phyloP scores from a whole-genome alignment of 106 monocot species.

The Dioscorea zingiberensis region DNA sequence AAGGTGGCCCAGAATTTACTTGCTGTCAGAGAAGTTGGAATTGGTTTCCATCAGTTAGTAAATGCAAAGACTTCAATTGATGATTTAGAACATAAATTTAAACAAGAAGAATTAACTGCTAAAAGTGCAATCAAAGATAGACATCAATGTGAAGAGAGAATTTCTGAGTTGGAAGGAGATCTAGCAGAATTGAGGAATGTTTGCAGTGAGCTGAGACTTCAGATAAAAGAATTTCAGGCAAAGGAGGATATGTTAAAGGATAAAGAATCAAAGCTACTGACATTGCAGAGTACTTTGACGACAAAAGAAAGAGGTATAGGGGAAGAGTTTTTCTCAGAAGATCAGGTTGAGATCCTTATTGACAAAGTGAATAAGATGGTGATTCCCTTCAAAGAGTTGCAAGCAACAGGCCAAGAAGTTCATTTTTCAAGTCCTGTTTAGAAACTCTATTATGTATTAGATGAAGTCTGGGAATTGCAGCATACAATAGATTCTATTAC shows the following conservation, averaged over 20 bases:
- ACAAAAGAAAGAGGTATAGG: slow-evolving; percentile 30
- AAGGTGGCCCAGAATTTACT: slow-evolving; percentile 36
- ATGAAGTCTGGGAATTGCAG: slow-evolving; percentile 44
- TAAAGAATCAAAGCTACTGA: slow-evolving; percentile 45
- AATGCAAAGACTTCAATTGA: slow-evolving; percentile 31
- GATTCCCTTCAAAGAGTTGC: slow-evolving; percentile 26
- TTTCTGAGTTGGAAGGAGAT: slow-evolving; percentile 44
- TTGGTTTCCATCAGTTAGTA: slow-evolving; percentile 23
- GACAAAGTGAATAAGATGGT: slow-evolving; percentile 49
- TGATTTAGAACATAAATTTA: slow-evolving; percentile 37
- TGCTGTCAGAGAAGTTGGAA: slow-evolving; percentile 31
- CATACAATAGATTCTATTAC: slow-evolving; percentile 23
- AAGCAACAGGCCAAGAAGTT: slow-evolving; percentile 10
- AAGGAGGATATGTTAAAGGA: slow-evolving; percentile 32
- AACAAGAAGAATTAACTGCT: slow-evolving; percentile 38
- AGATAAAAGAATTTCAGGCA: slow-evolving; percentile 44
- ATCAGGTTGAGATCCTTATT: slow-evolving; percentile 49
- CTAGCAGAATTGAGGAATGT: slow-evolving; percentile 32
- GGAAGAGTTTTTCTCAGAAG: slow-evolving; percentile 29
- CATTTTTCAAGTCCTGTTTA: slow-evolving; percentile 36
- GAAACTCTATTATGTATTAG: slow-evolving; percentile 63
- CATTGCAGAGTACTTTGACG: slow-evolving; percentile 26
- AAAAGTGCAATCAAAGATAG: slow-evolving; percentile 37
- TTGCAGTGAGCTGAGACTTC: slow-evolving; percentile 45
- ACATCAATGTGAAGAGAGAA: slow-evolving; percentile 28